Evolutionary conservation across 768 basidiomycete species (phyloP).

Genomic region (Serendipita sp.): DNA sequence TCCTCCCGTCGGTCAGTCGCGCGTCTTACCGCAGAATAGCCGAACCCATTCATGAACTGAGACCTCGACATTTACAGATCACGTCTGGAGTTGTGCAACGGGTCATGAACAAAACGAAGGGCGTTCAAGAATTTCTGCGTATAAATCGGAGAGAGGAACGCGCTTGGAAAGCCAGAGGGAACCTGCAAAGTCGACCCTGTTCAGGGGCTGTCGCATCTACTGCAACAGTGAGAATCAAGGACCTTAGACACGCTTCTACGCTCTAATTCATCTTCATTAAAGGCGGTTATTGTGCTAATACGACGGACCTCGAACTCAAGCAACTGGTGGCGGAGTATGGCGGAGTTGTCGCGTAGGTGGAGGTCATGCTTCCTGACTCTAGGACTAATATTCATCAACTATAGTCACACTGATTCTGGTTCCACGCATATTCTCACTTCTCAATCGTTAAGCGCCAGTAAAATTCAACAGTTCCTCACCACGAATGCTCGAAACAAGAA

Average conservation of each 20-base stretch:
- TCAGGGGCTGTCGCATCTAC: slow-evolving; percentile 36
- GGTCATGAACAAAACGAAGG: slow-evolving; percentile 52
- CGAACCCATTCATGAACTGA: not conserved
- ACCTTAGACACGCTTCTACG: not conserved
- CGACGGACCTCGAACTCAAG: slow-evolving; percentile 71
- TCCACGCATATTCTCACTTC: slow-evolving; percentile 73
- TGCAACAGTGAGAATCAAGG: slow-evolving; percentile 25
- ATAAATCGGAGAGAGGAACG: slow-evolving; percentile 26
- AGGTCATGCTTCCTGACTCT: not conserved
- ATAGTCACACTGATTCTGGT: slow-evolving; percentile 37
- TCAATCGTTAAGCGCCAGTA: slow-evolving; percentile 48
- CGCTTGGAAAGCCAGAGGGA: slow-evolving; percentile 27
- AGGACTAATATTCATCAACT: no score
- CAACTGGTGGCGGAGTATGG: slow-evolving; percentile 47
- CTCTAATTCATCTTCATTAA: not conserved
- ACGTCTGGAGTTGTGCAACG: slow-evolving; percentile 42
- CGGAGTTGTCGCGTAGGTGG: slow-evolving; percentile 39
- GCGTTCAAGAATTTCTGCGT: slow-evolving; percentile 20
- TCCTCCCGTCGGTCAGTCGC: slow-evolving; percentile 38
- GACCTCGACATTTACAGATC: slow-evolving; percentile 24
- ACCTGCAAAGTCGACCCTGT: slow-evolving; percentile 20
- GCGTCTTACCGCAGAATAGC: not conserved
- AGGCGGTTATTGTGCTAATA: slow-evolving; percentile 43
- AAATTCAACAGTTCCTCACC: slow-evolving; percentile 48
- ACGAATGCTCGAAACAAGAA: slow-evolving; percentile 30